phyloP scores from a whole-genome alignment of 2,329 filamentous ascomycete genomes.

The Simplicillium aogashimaense region DNA sequence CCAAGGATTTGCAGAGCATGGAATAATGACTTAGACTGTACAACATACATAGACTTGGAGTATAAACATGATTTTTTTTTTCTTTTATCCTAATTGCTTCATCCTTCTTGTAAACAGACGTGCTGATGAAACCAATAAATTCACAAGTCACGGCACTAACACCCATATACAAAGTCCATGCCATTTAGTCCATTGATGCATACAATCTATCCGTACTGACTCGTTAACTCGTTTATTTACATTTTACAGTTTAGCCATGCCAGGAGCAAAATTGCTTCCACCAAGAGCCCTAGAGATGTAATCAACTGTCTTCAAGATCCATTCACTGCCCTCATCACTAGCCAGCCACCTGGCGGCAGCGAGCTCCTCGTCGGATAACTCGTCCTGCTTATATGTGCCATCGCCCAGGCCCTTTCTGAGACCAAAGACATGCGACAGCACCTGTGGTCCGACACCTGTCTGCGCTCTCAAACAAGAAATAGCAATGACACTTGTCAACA shows the following conservation, averaged over 20 bases:
- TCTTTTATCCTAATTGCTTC: too few species aligned
- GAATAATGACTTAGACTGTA: constrained; percentile 15
- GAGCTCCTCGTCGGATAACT: constrained; percentile 22
- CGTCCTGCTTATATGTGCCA: constrained; percentile 37
- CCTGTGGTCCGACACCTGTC: constrained; percentile 74
- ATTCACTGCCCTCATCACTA: constrained; percentile 34
- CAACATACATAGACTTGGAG: too few species aligned
- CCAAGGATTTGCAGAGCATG: constrained; percentile 42
- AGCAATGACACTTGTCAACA: constrained; percentile 64
- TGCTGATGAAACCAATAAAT: too few species aligned
- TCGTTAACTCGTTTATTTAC: too few species aligned
- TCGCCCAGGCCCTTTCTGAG: constrained; percentile 67
- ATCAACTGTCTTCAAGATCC: constrained; percentile 34
- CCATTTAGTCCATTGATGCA: too few species aligned
- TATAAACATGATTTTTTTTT: too few species aligned
- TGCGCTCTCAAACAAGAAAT: constrained; percentile 68
- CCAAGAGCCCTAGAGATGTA: constrained; percentile 34
- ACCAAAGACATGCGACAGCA: constrained; percentile 72
- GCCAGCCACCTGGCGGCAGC: constrained; percentile 26
- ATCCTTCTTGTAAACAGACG: too few species aligned
- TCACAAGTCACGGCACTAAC: too few species aligned
- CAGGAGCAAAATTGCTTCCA: constrained; percentile 26
- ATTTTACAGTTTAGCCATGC: constrained; percentile 14
- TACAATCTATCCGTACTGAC: too few species aligned
- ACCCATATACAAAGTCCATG: too few species aligned